Evolutionary conservation across 805 yeast genomes (phyloP).

Genomic region (Wickerhamiella australiensis): DNA sequence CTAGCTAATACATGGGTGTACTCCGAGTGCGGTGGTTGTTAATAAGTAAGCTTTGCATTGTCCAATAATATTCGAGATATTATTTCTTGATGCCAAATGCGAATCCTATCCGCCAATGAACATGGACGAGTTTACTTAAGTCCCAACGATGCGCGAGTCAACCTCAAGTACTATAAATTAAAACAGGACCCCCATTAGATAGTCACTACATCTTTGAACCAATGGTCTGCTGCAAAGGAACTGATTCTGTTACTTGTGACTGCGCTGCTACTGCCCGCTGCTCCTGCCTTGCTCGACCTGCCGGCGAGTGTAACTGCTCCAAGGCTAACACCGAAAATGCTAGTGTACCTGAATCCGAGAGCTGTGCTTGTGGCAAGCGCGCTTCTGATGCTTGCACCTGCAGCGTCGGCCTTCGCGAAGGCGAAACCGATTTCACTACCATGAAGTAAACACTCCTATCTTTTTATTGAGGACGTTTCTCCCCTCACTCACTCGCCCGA

Average conservation of each 20-base stretch:
- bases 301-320: constrained; percentile 44
- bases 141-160: background rate
- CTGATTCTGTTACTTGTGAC: constrained; percentile 37
- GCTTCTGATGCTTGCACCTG: constrained; percentile 43
- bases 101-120: background rate
- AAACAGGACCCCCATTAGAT: background rate
- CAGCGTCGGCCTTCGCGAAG: constrained; percentile 41
- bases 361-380: constrained; percentile 50
- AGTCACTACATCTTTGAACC: constrained; percentile 4
- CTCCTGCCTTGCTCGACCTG: constrained; percentile 51
- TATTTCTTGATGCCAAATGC: too few relatives aligned
- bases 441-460: background rate
- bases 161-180: background rate
- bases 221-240: constrained; percentile 34
- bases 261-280: constrained; percentile 53
- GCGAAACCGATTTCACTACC: constrained; percentile 49
- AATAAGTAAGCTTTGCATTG: too few relatives aligned
- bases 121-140: background rate
- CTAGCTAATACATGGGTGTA: too few relatives aligned
- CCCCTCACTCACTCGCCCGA: too few relatives aligned
- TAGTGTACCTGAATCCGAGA: constrained; percentile 32
- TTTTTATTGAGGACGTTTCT: too few relatives aligned
- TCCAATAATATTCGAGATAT: too few relatives aligned
- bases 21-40: too few relatives aligned
- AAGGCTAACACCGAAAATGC: constrained; percentile 42